Evolutionary conservation across 129 eudicot genomes (phyloP).

Genomic region (Oenanthe sinensis): DNA sequence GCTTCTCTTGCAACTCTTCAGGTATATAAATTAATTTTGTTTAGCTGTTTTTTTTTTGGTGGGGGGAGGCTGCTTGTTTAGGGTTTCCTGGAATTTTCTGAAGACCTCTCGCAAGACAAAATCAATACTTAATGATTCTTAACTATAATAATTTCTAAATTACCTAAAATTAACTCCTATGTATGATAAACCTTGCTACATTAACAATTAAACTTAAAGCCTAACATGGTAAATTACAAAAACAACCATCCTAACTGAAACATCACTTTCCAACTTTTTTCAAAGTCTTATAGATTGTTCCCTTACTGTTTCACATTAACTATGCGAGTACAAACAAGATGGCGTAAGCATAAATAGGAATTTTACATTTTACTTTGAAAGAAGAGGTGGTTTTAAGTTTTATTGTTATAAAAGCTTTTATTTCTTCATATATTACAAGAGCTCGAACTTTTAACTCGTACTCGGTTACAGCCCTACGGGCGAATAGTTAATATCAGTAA

Average conservation of each 20-base stretch:
- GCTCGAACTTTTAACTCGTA: background rate
- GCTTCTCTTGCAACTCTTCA: slow-evolving; percentile 85
- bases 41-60: background rate
- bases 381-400: background rate
- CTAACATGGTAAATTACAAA: too few species aligned
- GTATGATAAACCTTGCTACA: background rate
- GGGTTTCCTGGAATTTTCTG: background rate
- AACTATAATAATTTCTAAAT: too few species aligned
- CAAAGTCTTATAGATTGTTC: too few species aligned
- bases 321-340: background rate
- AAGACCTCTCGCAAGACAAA: background rate
- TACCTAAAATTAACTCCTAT: background rate
- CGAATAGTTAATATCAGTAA: background rate
- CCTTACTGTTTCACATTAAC: too few species aligned
- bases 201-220: background rate
- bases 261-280: too few species aligned
- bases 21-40: slow-evolving; percentile 32
- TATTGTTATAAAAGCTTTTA: background rate
- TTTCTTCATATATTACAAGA: too few species aligned
- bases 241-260: too few species aligned
- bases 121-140: too few species aligned
- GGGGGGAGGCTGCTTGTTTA: background rate
- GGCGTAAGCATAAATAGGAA: background rate
- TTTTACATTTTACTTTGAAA: background rate
- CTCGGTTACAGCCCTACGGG: background rate